These are phyloP conservation scores for Capsella bursapastoris DNA, from an alignment of 345 rosid species.

Conservation along the genomic window DNA sequence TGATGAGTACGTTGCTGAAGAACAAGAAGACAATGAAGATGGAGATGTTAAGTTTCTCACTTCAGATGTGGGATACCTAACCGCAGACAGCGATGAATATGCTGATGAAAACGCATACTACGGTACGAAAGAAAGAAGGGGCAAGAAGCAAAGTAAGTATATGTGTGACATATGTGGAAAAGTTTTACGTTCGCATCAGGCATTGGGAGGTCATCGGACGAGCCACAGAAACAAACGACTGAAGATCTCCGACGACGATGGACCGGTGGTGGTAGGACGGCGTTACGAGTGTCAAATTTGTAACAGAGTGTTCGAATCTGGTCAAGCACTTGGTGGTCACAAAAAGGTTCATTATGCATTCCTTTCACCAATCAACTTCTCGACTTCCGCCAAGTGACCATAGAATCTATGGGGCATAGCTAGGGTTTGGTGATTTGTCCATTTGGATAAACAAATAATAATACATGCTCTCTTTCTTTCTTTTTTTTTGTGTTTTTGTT, in stretches of 20 bases:
- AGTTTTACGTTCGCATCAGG: slow-evolving; percentile 62
- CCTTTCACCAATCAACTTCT: slow-evolving; percentile 18
- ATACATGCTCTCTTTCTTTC: not conserved
- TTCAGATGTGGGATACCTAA: slow-evolving; percentile 2
- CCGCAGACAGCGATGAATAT: slow-evolving; percentile 7
- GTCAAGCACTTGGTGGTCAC: slow-evolving; percentile 48
- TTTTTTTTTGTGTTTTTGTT: not conserved
- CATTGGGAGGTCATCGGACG: slow-evolving; percentile 72
- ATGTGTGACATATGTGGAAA: slow-evolving; percentile 60
- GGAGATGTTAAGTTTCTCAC: not conserved
- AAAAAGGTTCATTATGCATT: slow-evolving; percentile 35
- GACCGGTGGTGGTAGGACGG: not conserved
- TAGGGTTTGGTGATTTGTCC: slow-evolving; percentile 2
- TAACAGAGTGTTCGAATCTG: slow-evolving; percentile 33
- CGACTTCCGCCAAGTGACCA: not conserved
- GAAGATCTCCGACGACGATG: slow-evolving; percentile 28
- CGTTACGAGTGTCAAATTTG: slow-evolving; percentile 23
- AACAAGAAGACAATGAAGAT: not conserved
- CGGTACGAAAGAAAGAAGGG: not conserved
- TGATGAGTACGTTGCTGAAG: not conserved
- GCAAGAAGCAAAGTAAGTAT: slow-evolving; percentile 36
- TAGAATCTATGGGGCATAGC: not conserved
- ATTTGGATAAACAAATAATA: not conserved
- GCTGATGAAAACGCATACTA: slow-evolving; percentile 9
- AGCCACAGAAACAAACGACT: slow-evolving; percentile 53